Base-by-base conservation (phyloP, 371 early-diverging fungal species). In the Zopfochytrium polystomum region DNA sequence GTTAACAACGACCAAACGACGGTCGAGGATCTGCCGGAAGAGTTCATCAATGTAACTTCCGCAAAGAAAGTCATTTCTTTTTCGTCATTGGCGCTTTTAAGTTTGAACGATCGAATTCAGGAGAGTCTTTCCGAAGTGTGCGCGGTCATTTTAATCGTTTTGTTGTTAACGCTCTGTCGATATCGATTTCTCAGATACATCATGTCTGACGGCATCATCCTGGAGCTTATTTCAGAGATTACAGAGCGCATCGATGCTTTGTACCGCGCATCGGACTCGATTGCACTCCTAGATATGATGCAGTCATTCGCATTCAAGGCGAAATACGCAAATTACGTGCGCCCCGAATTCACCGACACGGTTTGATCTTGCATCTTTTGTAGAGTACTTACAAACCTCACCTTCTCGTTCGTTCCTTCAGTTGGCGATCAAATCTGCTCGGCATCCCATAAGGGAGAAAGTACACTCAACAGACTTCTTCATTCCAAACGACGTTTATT, bases 271-370 rank as follows among this genome's bases (percentile, higher is more conserved):
- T 87, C 92, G 50, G 94, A 94, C 59, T 82, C 90, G 0, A 63
- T 95, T 6, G 91, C 90, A 0, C 56, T 90, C 58, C 71, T 96
- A 52, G 96, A 96, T 63, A 78, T 93, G 82, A 49, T 93, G 0
- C 35, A 78, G 0, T 83, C 91, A 1, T 89, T 95, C 74, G 84
- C 90, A 23, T 32, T 27, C 4, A 46, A 33, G 6, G 61, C 63
- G 9, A 35, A 50, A 32, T 26, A 13, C n/a, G 15, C 55, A 35
- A 58, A 51, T 7, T 52, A 66, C 75, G 87, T 87, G 18, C 78
- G 90, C 7, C 96, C 96, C 1, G 84, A 86, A 49, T 95, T 94
- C 63, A 81, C 87, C 1, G 83, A 87, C 44, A 85, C 86, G 1
- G 67, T 95, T 15, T n/a, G 43, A 33, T 6, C 43, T 18, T 26